phyloP scores from a whole-genome alignment of 768 basidiomycete species.

The Termitomyces sp. region DNA sequence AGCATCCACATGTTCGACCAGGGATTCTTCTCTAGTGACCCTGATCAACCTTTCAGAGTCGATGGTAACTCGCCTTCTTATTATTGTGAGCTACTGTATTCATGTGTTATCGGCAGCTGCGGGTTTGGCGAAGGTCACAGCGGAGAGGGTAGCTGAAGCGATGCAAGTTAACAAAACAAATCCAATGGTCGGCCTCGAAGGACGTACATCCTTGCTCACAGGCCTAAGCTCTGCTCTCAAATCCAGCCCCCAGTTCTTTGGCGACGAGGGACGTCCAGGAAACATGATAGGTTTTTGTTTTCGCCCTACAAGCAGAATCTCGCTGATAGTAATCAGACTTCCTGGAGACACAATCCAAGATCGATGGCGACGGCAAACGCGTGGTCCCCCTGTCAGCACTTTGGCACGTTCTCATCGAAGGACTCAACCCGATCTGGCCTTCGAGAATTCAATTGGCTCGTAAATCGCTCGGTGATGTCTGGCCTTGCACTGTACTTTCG shows the following conservation, averaged over 20 bases:
- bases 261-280: slow-evolving; percentile 70
- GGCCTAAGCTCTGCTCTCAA: slow-evolving; percentile 72
- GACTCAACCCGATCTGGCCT: slow-evolving; percentile 89
- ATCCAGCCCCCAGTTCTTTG: slow-evolving; percentile 66
- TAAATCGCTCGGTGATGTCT: slow-evolving; percentile 85
- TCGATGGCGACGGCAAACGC: slow-evolving; percentile 31
- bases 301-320: neutral
- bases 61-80: slow-evolving; percentile 57
- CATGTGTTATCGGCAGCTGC: slow-evolving; percentile 42
- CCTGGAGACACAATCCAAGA: slow-evolving; percentile 52
- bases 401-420: slow-evolving; percentile 80
- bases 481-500: slow-evolving; percentile 69
- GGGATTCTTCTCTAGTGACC: slow-evolving; percentile 77
- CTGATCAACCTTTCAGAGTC: slow-evolving; percentile 61
- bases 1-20: slow-evolving; percentile 84
- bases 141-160: slow-evolving; percentile 52
- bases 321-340: slow-evolving; percentile 46
- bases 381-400: slow-evolving; percentile 68
- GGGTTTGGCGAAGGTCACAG: slow-evolving; percentile 63
- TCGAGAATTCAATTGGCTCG: slow-evolving; percentile 65
- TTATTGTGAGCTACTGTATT: neutral
- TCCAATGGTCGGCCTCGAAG: slow-evolving; percentile 88
- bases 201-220: slow-evolving; percentile 73
- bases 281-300: slow-evolving; percentile 63
- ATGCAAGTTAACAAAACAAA: slow-evolving; percentile 81